phyloP scores from a whole-genome alignment of 805 yeast genomes.

The Torulaspora delbrueckii region DNA sequence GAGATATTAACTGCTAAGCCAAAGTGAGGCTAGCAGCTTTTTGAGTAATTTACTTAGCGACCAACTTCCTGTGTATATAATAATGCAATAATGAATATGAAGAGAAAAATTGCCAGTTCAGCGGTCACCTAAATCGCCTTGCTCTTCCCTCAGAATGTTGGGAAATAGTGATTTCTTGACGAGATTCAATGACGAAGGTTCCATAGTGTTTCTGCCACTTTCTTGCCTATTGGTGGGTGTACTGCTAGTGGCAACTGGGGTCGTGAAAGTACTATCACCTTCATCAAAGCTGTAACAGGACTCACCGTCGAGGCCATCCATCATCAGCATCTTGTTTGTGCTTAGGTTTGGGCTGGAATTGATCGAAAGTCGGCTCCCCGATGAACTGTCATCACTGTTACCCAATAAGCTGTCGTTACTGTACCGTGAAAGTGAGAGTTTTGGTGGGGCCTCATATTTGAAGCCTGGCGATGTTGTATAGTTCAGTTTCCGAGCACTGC shows the following conservation, averaged over 20 bases:
- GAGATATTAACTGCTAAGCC: conserved; percentile 10
- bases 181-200: conserved; percentile 12
- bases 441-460: conserved; percentile 29
- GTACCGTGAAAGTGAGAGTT: conserved; percentile 19
- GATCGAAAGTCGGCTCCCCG: conserved; percentile 12
- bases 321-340: conserved; percentile 17
- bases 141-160: conserved; percentile 18
- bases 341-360: conserved; percentile 22
- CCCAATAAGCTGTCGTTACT: conserved; percentile 9
- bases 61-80: conserved; percentile 3
- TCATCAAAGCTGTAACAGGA: conserved; percentile 23
- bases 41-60: not conserved
- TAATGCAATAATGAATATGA: conserved; percentile 1
- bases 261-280: conserved; percentile 14
- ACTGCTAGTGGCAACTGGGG: conserved; percentile 6
- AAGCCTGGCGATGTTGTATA: conserved; percentile 9
- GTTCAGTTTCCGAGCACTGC: conserved; percentile 5
- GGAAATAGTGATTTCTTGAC: conserved; percentile 18
- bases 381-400: conserved; percentile 15
- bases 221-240: conserved; percentile 5
- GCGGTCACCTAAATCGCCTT: conserved; percentile 9
- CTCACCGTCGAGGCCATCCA: conserved; percentile 20
- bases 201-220: conserved; percentile 1
- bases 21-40: conserved; percentile 2
- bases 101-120: not conserved